Evolutionary conservation across 2,329 filamentous ascomycete species (phyloP), one percentile per base, ranked within the genome.

Genomic region (Triangularia setosa): DNA sequence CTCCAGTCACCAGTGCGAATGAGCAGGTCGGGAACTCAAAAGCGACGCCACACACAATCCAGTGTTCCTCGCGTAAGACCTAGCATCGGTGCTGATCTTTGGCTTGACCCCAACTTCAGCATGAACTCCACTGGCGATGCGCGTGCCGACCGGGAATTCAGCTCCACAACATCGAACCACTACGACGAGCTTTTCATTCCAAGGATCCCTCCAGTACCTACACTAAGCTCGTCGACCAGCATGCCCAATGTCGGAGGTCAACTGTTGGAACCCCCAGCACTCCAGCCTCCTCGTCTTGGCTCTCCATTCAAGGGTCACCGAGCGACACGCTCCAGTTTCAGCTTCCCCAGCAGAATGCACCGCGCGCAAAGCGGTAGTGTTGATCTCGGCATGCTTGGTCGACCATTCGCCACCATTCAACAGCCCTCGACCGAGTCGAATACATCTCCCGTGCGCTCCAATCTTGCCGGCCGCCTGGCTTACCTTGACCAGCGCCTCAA

Each of bases 401-500:
- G 81, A 27, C 83, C 83, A 1, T 87, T 85, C 72, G 82, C 85
- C 11, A 88, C 85, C 0, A 77, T 87, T 35, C 84, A 87, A 68
- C 81, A 83, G 68, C 73, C 77, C 21, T 63, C 67, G n/a, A 66
- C 71, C 3, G 77, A 78, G 48, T 71, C 75, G 21, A 74, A 70
- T 44, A 63, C 74, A 4, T 70, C 75, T n/a, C 71, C 75, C 6
- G 73, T 77, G 23, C 76, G 78, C 63, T 75, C 80, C 14, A 81
- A 80, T 40, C 73, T 87, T 53, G 78, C 80, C 23, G 80, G 79
- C 35, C 82, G 83, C 11, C 75, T 87, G 62, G 83, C 84, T 4
- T 86, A 87, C 66, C 80, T 87, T 56, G 84, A 87, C 70, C 80
- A 85, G 68, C 81, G 84, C 40, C 79, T 87, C 53, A 82, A 81